Conservation (phyloP, 148 eudicot genomes). For the Amaranthus cruentus region DNA sequence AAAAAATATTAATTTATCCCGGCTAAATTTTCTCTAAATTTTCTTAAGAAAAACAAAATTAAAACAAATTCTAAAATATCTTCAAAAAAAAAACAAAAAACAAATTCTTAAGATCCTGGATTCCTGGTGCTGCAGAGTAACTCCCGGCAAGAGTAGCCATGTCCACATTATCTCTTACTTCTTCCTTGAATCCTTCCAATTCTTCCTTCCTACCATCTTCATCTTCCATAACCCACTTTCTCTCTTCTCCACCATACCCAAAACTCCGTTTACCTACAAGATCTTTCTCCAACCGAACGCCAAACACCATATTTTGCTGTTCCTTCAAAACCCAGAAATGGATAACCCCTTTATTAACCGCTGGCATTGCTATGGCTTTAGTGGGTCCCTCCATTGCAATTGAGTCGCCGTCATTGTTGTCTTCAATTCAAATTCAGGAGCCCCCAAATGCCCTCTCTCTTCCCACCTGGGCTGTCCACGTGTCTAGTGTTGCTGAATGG, state of each 20-base stretch:
- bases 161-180: background rate
- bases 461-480: slow-evolving; percentile 92
- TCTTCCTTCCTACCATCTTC: background rate
- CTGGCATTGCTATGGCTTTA: slow-evolving; percentile 45
- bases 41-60: too few relatives aligned
- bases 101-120: too few relatives aligned
- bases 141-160: too few relatives aligned
- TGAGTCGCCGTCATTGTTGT: slow-evolving; percentile 39
- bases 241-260: slow-evolving; percentile 7
- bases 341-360: slow-evolving; percentile 39
- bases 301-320: slow-evolving; percentile 1
- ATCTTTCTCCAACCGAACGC: slow-evolving; percentile 17
- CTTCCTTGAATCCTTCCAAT: background rate
- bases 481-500: slow-evolving; percentile 95
- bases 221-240: slow-evolving; percentile 17
- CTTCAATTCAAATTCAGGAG: slow-evolving; percentile 46
- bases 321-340: slow-evolving; percentile 24
- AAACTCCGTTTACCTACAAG: slow-evolving; percentile 9
- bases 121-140: too few relatives aligned
- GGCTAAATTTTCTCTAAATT: too few relatives aligned
- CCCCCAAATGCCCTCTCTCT: slow-evolving; percentile 92
- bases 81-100: too few relatives aligned
- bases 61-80: too few relatives aligned
- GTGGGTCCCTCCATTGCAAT: slow-evolving; percentile 49
- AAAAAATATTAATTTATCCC: too few relatives aligned